Conservation (phyloP, 352 stramenopile genomes). For the Sclerospora graminicola region DNA sequence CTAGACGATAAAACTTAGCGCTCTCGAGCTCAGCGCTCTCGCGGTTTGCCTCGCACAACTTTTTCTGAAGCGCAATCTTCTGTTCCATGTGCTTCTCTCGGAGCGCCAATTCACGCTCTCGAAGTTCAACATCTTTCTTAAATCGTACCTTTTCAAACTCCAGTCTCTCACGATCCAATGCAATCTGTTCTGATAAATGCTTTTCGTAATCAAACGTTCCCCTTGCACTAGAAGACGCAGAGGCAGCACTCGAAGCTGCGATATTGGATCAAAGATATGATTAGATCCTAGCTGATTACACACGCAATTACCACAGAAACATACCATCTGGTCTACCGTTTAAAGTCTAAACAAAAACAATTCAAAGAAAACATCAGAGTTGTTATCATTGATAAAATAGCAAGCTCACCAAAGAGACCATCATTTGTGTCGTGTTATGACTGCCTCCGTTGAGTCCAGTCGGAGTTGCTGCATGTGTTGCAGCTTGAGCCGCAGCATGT, state of each 20-base stretch:
- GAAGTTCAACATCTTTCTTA: constrained; percentile 65
- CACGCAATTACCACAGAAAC: not conserved
- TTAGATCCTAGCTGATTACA: not conserved
- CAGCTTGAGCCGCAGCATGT: constrained; percentile 18
- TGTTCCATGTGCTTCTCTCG: constrained; percentile 58
- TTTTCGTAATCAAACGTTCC: constrained; percentile 67
- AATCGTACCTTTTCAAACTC: constrained; percentile 67
- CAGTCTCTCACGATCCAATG: constrained; percentile 56
- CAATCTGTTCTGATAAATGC: constrained; percentile 58
- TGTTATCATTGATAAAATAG: constrained; percentile 1
- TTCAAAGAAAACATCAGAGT: not conserved
- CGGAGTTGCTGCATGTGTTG: constrained; percentile 2
- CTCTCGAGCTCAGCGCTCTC: constrained; percentile 40
- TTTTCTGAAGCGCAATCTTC: constrained; percentile 45
- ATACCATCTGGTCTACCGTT: constrained; percentile 11
- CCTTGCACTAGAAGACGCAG: constrained; percentile 12
- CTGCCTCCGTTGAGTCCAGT: constrained; percentile 9
- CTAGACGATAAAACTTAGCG: constrained; percentile 48
- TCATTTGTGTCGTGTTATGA: constrained; percentile 19
- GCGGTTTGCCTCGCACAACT: constrained; percentile 29
- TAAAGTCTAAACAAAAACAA: constrained; percentile 9
- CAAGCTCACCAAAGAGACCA: constrained; percentile 32
- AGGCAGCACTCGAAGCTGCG: constrained; percentile 3
- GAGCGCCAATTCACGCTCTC: constrained; percentile 55
- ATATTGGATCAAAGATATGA: not conserved